Evolutionary conservation across 2,329 filamentous ascomycete genomes (phyloP).

Genomic region (Trichoderma pleuroti): DNA sequence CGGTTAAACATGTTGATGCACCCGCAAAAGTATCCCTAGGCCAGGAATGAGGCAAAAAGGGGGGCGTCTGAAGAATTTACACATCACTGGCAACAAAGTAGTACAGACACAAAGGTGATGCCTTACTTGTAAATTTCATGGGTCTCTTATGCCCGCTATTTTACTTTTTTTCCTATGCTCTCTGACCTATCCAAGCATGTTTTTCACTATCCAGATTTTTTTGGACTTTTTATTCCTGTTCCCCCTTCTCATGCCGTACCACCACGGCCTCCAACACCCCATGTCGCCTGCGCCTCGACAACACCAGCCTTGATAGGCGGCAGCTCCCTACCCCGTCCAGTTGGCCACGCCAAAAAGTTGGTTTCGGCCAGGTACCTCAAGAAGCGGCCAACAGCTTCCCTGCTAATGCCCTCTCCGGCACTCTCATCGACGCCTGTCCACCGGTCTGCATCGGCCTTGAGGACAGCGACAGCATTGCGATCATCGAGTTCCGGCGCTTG

Average conservation of each 20-base stretch:
- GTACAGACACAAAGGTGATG: not conserved
- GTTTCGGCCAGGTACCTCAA: conserved; percentile 30
- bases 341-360: conserved; percentile 31
- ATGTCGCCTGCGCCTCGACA: not conserved
- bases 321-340: conserved; percentile 27
- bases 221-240: not conserved
- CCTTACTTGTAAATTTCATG: not conserved
- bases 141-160: not conserved
- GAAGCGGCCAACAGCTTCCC: conserved; percentile 28
- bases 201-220: not conserved
- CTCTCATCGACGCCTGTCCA: conserved; percentile 58
- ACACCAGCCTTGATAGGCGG: conserved; percentile 12
- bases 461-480: conserved; percentile 58
- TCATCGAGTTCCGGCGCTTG: conserved; percentile 66
- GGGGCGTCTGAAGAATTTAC: not conserved
- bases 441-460: conserved; percentile 60
- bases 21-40: not conserved
- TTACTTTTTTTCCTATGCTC: not conserved
- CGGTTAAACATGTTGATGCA: not conserved
- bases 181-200: not conserved
- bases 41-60: no score
- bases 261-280: conserved; percentile 2
- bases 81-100: not conserved
- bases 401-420: conserved; percentile 36
- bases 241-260: not conserved